phyloP scores from a whole-genome alignment of 1,284 basidiomycete species.

The Inonotus hispidus region DNA sequence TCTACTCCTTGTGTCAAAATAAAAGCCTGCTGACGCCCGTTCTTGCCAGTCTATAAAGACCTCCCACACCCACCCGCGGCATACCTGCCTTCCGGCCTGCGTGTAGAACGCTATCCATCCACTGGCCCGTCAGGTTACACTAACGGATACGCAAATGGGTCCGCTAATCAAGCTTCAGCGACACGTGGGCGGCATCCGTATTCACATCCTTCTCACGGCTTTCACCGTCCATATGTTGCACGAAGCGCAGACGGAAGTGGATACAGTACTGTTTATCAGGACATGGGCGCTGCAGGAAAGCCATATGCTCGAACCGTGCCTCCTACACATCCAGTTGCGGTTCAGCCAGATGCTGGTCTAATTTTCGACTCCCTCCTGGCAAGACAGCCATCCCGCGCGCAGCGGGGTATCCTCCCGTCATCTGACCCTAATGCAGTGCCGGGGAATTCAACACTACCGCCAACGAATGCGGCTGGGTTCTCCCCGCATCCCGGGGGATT shows the following conservation, averaged over 20 bases:
- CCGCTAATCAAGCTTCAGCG: background rate
- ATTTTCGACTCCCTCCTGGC: slow-evolving; percentile 71
- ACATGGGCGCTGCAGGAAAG: slow-evolving; percentile 51
- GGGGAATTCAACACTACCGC: slow-evolving; percentile 11
- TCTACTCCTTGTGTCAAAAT: no score
- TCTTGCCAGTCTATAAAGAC: slow-evolving; percentile 51
- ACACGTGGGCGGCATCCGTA: background rate
- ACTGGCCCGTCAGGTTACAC: slow-evolving; percentile 5
- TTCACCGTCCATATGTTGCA: slow-evolving; percentile 38
- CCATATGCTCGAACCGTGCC: slow-evolving; percentile 75
- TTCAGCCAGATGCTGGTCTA: slow-evolving; percentile 60
- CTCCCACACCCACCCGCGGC: slow-evolving; percentile 60
- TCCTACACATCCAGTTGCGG: slow-evolving; percentile 38
- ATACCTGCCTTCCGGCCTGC: slow-evolving; percentile 35
- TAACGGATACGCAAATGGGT: slow-evolving; percentile 11
- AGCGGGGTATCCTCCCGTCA: slow-evolving; percentile 46
- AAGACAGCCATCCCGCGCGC: slow-evolving; percentile 40
- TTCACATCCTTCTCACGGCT: background rate
- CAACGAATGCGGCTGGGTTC: slow-evolving; percentile 16
- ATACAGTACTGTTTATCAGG: slow-evolving; percentile 50
- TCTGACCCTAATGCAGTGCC: slow-evolving; percentile 9
- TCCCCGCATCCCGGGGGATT: slow-evolving; percentile 36
- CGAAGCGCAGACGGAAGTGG: slow-evolving; percentile 54
- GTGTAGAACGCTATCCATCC: background rate
- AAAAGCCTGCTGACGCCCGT: background rate